Base-by-base conservation (phyloP, 1,139 yeast species). In the Pichia sp. region DNA sequence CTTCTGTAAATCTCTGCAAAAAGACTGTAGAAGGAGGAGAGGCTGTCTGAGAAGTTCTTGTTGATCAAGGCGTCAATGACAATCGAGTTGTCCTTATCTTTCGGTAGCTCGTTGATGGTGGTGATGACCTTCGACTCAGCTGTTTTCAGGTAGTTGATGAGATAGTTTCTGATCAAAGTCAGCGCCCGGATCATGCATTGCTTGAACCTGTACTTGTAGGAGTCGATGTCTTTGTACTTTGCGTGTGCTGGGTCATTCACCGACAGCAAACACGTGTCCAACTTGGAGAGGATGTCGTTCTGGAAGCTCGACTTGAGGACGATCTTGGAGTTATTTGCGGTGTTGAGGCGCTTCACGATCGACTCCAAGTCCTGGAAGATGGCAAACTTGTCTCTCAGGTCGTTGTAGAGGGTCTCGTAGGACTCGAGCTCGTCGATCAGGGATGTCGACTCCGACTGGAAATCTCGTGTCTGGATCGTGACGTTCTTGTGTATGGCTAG, bases 111-210 rank as follows among this genome's bases (percentile, higher is more conserved):
- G 58, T 64, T 71, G 31, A 64, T 67, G 55, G 71, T 74, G 46
- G 59, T 62, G 15, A 70, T 67, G 38, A 86, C 74, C 8, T 75
- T 78, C 29, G 70, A 70, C 43, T 77, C 75, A 1, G 81, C 67
- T 16, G 72, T 74, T 55, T 78, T 81, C 49, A 90, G 67, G 47
- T 79, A 79, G 47, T 75, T 77, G 31, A 77, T 76, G 56, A 88
- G 72, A 65, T 83, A 88, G 62, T 85, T 87, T 60, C 85, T 80
- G 26, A 90, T 80, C 60, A 93, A 74, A 0, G 95, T 83, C 54
- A 90, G 75, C 0, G 96, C 85, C 57, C 97, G 78, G 0, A 95
- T 85, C 80, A 90, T 78, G 65, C 97, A 89, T 63, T 89, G 96
- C 57, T 90, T 79, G 70, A 88, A 89, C 57, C 93, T 77, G 61